Evolutionary conservation across 2,329 filamentous ascomycete species (phyloP), one percentile per base, ranked within the genome.

Genomic region (Aspergillus ruber): DNA sequence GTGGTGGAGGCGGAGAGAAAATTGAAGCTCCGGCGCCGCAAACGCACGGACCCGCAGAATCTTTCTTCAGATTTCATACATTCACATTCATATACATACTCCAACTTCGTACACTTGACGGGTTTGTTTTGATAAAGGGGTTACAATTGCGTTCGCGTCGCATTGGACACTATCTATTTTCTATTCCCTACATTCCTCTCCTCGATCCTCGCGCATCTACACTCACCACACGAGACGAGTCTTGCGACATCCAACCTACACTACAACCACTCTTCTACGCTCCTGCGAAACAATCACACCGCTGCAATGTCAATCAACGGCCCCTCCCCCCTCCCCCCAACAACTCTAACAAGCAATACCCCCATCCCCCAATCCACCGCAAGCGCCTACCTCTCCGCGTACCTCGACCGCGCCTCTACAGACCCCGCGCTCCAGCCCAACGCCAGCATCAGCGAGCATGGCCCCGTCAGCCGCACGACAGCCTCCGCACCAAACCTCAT

Each of bases 361-460:
- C 53, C 59, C 41, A 68, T 73, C 54, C 58, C 65, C 44, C 62
- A 70, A 53, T 62, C 66, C 33, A 57, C 59, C 10, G 70, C 71
- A 15, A 65, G 70, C 48, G 64, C 68, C 47, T 73, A 72, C 52
- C 61, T 74, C 10, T 58, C 68, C 43, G 64, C 67, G 46, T 74
- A 72, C 57, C 64, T 74, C 38, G 62, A 67, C 47, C 67, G 68
- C 54, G 65, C 71, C 47, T 56, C 57, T 47, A 70, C 64, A 32
- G 69, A 73, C 52, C 64, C 71, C 18, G 63, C 67, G 12, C 62
- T 72, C 9, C 70, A 73, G 48, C 71, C 71, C 23, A 72, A 69
- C 50, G 67, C 71, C 23, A 64, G 65, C 47, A 70, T 73, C 49
- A 71, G 66, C 44, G 68, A 70, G 45, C 64, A 70, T 43, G 71